Base-by-base conservation (phyloP, 495 filamentous ascomycete species). In the Tuber melanosporum region DNA sequence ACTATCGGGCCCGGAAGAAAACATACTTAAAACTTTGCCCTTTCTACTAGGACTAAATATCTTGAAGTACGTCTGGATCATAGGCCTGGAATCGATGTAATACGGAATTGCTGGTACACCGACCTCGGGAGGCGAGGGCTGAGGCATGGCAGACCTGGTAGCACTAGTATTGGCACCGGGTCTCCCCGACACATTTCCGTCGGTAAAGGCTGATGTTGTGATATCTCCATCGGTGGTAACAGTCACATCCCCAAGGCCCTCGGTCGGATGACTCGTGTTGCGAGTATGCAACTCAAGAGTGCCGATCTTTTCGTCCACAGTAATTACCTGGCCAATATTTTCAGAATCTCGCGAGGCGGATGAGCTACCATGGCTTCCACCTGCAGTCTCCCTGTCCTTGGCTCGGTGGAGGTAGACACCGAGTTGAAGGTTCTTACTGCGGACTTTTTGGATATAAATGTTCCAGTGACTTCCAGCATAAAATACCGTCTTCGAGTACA, bases 31-130 rank as follows among this genome's bases (percentile, higher is more conserved):
- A 85, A 89, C 86, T 45, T 89, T 83, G 9, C 89, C 89, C 36
- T 87, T 89, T 74, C 87, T 88, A 36, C 85, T 87, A 0, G 89
- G 89, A 42, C 84, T 87, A 83, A 89, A 90, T 44, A 90, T 90
- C 83, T 90, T 90, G 82, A 90, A 90, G 82, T 90, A 90, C 5
- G 89, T 90, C 80, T 87, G 87, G 72, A 90, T 89, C 57, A 86
- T 89, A 44, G 89, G 88, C 9, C 89, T 84, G 12, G 84, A 84
- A 76, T 90, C 89, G 26, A 87, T 84, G 80, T 90, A 90, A 26
- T 86, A 83, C 1, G 88, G 86, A 32, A 90, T 76, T 0, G 88
- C 85, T 3, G 87, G 82, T 7, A 85, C 80, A 8, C 41, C 43
- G 19, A 71, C 41, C 49, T 46, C 78, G 9, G 42, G 22, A 14